Conservation (phyloP, 148 eudicot species). For the Suaeda aralocaspica region DNA sequence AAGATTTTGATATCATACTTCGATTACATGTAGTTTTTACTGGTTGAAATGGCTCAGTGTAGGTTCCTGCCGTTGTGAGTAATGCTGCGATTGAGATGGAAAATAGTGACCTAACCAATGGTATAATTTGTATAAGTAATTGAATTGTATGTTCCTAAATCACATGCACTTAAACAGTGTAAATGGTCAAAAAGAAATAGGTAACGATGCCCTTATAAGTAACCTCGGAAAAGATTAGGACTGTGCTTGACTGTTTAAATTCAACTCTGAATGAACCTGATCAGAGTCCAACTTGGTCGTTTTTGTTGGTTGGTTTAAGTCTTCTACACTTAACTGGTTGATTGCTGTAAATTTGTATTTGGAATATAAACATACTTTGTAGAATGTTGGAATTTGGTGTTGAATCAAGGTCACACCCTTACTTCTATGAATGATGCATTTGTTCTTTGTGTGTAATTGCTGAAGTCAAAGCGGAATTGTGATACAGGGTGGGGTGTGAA, state of each 20-base stretch:
- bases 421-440: not conserved
- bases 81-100: not conserved
- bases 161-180: not conserved
- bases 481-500: constrained; percentile 53
- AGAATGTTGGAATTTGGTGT: not conserved
- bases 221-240: not conserved
- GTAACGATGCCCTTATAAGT: too few species aligned
- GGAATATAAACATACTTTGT: not conserved
- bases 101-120: not conserved
- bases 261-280: not conserved
- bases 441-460: constrained; percentile 2
- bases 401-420: not conserved
- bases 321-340: not conserved
- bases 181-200: not conserved
- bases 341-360: not conserved
- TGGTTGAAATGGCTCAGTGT: too few species aligned
- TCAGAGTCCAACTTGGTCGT: not conserved
- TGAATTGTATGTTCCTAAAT: not conserved
- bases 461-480: not conserved
- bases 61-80: too few species aligned
- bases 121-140: not conserved
- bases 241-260: not conserved
- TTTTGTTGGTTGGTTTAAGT: not conserved
- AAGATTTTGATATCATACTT: too few species aligned
- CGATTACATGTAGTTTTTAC: too few species aligned